Conservation (phyloP, 2,329 filamentous ascomycete genomes). For the Cercospora sesami region DNA sequence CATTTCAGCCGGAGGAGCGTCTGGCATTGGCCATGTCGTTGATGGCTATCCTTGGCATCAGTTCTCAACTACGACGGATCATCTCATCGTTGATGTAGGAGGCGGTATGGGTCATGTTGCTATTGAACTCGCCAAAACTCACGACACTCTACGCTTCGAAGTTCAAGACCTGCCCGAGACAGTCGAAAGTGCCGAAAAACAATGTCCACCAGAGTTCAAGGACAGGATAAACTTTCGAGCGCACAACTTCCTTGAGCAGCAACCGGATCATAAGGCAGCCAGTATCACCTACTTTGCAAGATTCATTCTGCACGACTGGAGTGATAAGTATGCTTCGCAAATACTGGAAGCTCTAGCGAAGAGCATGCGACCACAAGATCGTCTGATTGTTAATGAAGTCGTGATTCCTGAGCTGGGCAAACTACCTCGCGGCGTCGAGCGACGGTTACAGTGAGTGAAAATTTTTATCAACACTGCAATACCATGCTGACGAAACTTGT, state of each 20-base stretch:
- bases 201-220: background rate
- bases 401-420: background rate
- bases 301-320: constrained; percentile 13
- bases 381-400: background rate
- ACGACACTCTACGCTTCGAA: background rate
- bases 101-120: background rate
- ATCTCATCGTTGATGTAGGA: background rate
- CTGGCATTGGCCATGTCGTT: background rate
- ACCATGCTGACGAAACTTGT: background rate
- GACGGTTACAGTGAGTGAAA: background rate
- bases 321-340: constrained; percentile 11
- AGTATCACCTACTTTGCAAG: background rate
- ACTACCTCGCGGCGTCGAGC: background rate
- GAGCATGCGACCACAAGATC: background rate
- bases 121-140: background rate
- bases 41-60: background rate
- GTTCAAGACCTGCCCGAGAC: background rate
- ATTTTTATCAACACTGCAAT: background rate
- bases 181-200: background rate
- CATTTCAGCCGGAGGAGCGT: background rate
- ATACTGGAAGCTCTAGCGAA: background rate
- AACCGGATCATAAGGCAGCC: background rate
- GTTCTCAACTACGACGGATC: background rate
- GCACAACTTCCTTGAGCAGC: background rate
- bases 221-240: background rate